Evolutionary conservation across 106 monocot genomes (phyloP).

Genomic region (Alisma plantagoaquatica): DNA sequence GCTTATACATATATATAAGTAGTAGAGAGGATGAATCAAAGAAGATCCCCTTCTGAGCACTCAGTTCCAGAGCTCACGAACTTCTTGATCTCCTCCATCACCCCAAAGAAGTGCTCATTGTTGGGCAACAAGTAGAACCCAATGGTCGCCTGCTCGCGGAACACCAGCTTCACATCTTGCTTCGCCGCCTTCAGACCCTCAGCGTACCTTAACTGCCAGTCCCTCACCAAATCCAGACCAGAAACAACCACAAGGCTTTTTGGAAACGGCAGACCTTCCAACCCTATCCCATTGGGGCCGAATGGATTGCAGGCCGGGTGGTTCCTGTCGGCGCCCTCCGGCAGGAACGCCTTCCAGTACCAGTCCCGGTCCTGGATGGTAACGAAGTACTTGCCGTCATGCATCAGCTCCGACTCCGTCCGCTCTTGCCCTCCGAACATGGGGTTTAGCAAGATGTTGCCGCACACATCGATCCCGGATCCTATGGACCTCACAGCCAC

Average conservation of each 20-base stretch:
- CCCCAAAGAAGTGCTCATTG: conserved; percentile 73
- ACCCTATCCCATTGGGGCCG: conserved; percentile 43
- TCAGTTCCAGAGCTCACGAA: conserved; percentile 51
- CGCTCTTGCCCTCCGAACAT: conserved; percentile 75
- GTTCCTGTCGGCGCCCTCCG: conserved; percentile 72
- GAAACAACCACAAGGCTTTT: conserved; percentile 75
- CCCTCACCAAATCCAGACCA: conserved; percentile 54
- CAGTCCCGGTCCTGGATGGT: conserved; percentile 79
- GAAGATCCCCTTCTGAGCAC: too few relatives aligned
- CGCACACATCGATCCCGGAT: conserved; percentile 37
- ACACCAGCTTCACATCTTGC: conserved; percentile 51
- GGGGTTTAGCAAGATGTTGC: conserved; percentile 82
- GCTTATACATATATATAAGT: too few relatives aligned
- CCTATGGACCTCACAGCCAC: conserved; percentile 55
- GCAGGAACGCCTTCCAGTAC: conserved; percentile 95
- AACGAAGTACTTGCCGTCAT: conserved; percentile 93
- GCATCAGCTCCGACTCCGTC: conserved; percentile 51
- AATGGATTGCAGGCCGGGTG: conserved; percentile 90
- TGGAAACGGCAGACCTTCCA: conserved; percentile 47
- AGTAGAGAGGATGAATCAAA: too few relatives aligned
- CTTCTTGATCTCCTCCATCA: conserved; percentile 84
- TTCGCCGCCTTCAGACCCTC: conserved; percentile 55
- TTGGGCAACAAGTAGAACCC: conserved; percentile 97
- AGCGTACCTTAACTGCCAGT: conserved; percentile 71
- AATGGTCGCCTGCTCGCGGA: conserved; percentile 65